phyloP scores from a whole-genome alignment of 495 filamentous ascomycete genomes.

The Lasiosphaeria ovina region DNA sequence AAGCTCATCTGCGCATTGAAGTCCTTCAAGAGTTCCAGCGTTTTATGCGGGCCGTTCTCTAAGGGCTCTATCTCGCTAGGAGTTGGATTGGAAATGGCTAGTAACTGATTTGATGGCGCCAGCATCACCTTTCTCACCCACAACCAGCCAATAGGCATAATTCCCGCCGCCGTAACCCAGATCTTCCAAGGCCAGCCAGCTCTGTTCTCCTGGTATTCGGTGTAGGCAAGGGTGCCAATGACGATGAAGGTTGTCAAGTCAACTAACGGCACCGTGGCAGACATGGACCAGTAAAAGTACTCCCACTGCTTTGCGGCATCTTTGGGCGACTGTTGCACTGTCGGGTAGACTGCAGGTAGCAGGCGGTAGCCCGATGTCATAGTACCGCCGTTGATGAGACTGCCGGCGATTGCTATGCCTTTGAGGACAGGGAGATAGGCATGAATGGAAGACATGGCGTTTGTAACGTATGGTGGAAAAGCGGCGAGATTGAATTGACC shows the following conservation, averaged over 20 bases:
- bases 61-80: not conserved
- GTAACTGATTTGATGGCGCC: not conserved
- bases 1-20: not conserved
- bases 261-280: not conserved
- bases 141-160: not conserved
- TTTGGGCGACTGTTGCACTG: not conserved
- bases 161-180: not conserved
- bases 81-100: not conserved
- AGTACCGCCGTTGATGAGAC: not conserved
- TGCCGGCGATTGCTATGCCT: not conserved
- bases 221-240: not conserved
- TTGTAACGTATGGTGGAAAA: not conserved
- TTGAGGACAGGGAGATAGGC: not conserved
- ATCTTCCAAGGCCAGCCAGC: not conserved
- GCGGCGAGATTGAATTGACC: not conserved
- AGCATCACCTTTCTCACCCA: not conserved
- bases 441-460: not conserved
- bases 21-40: not conserved
- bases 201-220: not conserved
- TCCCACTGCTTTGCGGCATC: not conserved
- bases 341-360: not conserved
- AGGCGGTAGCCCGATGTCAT: not conserved
- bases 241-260: not conserved
- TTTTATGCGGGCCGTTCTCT: not conserved
- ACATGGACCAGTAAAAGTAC: not conserved